These are phyloP conservation scores for Aspergillus flavus DNA, from an alignment of 2,329 filamentous ascomycete species.

Conservation along the genomic window DNA sequence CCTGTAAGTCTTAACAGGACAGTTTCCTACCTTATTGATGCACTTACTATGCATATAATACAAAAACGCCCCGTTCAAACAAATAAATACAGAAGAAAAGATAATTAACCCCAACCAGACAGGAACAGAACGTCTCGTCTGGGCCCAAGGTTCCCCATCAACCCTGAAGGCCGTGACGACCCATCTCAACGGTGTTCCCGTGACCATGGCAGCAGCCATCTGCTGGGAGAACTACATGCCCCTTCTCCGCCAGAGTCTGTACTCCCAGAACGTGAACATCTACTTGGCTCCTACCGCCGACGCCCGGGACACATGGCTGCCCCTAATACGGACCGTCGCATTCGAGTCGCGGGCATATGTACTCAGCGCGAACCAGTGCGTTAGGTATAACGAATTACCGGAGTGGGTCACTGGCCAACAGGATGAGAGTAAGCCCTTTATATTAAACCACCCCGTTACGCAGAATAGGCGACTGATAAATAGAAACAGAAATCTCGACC, in stretches of 20 bases:
- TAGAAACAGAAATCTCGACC: neutral
- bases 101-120: slow-evolving; percentile 53
- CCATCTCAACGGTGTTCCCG: slow-evolving; percentile 72
- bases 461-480: neutral
- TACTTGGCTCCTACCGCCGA: slow-evolving; percentile 92
- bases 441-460: neutral
- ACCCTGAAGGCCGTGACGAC: slow-evolving; percentile 80
- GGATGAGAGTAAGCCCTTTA: neutral
- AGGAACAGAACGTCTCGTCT: slow-evolving; percentile 78
- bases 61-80: neutral
- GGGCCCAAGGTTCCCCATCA: slow-evolving; percentile 80
- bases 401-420: slow-evolving; percentile 53
- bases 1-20: slow-evolving; percentile 59
- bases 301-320: slow-evolving; percentile 76
- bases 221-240: slow-evolving; percentile 99
- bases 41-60: neutral
- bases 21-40: neutral
- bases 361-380: slow-evolving; percentile 81
- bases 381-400: slow-evolving; percentile 61
- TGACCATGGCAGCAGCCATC: slow-evolving; percentile 84
- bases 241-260: slow-evolving; percentile 77
- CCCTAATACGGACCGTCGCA: slow-evolving; percentile 79
- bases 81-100: neutral
- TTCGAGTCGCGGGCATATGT: slow-evolving; percentile 85
- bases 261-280: slow-evolving; percentile 87